These are phyloP conservation scores for Dendrobium catenatum DNA, from an alignment of 106 monocot species.

Conservation along the genomic window DNA sequence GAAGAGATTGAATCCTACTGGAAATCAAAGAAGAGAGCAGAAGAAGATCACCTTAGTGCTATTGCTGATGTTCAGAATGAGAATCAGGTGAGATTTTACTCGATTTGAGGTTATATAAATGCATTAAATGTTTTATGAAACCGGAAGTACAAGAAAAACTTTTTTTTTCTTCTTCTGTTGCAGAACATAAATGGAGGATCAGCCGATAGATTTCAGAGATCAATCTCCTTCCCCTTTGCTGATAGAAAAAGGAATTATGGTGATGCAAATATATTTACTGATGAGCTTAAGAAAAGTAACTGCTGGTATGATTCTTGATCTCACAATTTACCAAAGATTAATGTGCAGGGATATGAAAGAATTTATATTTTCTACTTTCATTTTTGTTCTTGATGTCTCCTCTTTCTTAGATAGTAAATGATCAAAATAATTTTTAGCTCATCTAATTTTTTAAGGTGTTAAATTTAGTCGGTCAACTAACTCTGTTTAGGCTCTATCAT, in stretches of 20 bases:
- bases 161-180: not conserved
- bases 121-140: not conserved
- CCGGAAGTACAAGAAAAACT: not conserved
- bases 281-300: not conserved
- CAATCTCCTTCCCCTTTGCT: conserved; percentile 26
- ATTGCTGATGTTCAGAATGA: not conserved
- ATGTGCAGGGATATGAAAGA: not conserved
- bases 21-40: conserved; percentile 28
- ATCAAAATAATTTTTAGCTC: too few relatives aligned
- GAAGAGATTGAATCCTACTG: conserved; percentile 45
- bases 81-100: conserved; percentile 16
- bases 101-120: not conserved
- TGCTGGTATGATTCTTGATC: conserved; percentile 5
- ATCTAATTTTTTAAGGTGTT: too few relatives aligned
- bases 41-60: conserved; percentile 7
- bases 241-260: conserved; percentile 11
- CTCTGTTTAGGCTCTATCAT: too few relatives aligned
- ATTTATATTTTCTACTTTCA: too few relatives aligned
- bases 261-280: not conserved
- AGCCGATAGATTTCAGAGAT: conserved; percentile 18
- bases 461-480: too few relatives aligned
- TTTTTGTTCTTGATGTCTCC: too few relatives aligned
- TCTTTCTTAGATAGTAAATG: too few relatives aligned
- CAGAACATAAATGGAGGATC: conserved; percentile 16
- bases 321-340: not conserved